Evolutionary conservation across 352 stramenopile genomes (phyloP), one percentile per base, ranked within the genome.

Genomic region (Thraustochytrium striatum): DNA sequence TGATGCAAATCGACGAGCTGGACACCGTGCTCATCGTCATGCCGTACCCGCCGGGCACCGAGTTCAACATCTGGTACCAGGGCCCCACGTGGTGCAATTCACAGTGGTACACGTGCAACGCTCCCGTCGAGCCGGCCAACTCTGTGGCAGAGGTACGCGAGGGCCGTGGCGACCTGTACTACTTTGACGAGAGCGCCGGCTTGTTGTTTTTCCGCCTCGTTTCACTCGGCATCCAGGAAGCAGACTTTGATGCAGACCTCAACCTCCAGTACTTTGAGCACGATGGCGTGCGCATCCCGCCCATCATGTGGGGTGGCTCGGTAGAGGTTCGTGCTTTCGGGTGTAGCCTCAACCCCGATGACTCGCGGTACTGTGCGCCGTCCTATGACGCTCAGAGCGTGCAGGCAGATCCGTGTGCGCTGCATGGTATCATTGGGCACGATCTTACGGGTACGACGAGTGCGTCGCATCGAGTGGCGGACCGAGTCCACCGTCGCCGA

Each of bases 111-210:
- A 65, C 61, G 21, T 69, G 32, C n/a, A 13, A 21, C 13, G 16
- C 55, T 21, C 13, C 21, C 13, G 55, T 72, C 33, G 57, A 16
- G 21, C 13, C 61, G 16, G 61, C 43, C 19, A 21, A 19, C n/a
- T 69, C 32, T 13, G 32, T 65, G 43, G 39, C 21, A 65, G 61
- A 72, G 2, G 61, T 72, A 50, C 32, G 32, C n/a, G 13, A 57
- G n/a, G 43, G 61, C 1, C 21, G 25, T 57, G 61, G 61, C 16
- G 43, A 72, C 33, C n/a, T 69, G 43, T 72, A 72, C 33, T 72
- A 72, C 39, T 72, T 65, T 33, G 61, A 72, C 53, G 33, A 13
- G 5, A 16, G 19, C 5, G 5, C 5, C 5, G 5, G 53, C 25
- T 36, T 61, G 25, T 16, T 61, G 33, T 61, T 61, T 61, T 61